Evolutionary conservation across 208 protist genomes (phyloP).

Genomic region (Leishmania major): DNA sequence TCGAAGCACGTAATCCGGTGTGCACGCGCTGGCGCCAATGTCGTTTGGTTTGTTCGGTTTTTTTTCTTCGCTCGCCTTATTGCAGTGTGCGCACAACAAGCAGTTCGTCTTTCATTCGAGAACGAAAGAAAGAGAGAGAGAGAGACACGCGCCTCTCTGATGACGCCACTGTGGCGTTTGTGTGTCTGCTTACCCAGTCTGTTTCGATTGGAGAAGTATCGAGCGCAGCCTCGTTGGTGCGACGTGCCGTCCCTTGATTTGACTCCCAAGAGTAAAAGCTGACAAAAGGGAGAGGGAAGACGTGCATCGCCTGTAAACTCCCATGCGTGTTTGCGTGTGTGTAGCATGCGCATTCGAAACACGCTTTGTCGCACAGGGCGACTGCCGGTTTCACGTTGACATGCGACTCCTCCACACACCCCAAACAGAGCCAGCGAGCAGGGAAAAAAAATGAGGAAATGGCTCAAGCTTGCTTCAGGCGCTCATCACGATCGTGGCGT

Average conservation of each 20-base stretch:
- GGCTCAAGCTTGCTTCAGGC: neutral
- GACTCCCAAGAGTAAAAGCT: neutral
- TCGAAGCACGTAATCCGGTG: too few species aligned
- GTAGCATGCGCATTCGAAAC: too few species aligned
- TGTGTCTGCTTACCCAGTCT: neutral
- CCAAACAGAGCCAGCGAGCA: neutral
- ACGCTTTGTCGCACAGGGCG: too few species aligned
- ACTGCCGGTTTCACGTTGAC: neutral
- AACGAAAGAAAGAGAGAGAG: too few species aligned
- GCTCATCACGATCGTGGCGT: neutral
- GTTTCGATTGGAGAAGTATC: neutral
- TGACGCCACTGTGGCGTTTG: too few species aligned
- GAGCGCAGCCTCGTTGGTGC: neutral
- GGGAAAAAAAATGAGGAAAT: neutral
- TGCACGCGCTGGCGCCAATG: too few species aligned
- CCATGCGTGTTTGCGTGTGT: neutral
- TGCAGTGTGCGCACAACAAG: too few species aligned
- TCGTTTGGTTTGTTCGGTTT: too few species aligned
- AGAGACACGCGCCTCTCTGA: too few species aligned
- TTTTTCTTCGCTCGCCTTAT: too few species aligned
- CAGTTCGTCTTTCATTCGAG: too few species aligned
- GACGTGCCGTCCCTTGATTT: neutral
- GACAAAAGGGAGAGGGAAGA: neutral
- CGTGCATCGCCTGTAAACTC: neutral
- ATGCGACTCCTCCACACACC: neutral